Base-by-base conservation (phyloP, 345 rosid species). In the Durio zibethinus region DNA sequence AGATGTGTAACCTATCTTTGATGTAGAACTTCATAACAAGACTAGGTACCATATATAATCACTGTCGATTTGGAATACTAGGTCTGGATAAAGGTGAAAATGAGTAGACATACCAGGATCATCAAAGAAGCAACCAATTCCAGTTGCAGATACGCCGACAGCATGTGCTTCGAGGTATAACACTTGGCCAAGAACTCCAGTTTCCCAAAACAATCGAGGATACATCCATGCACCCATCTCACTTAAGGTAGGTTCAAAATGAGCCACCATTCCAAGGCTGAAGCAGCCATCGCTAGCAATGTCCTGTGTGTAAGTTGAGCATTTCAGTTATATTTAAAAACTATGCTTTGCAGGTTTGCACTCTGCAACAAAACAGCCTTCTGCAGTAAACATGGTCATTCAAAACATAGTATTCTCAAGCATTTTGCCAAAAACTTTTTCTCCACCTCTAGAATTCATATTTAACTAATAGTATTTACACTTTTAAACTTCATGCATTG, bases 261-360 rank as follows among this genome's bases (percentile, higher is more conserved):
- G 91, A 79, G 97, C 94, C 77, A 94, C 83, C 96, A 94, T 92
- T 53, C 96, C 97, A 45, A 94, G 89, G 89, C 97, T 94, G 81
- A 94, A 94, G 84, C 97, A 94, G 76, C 98, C 98, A 85, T 92
- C 94, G 31, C 97, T 62, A 2, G 98, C 98, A 76, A 92, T 94
- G 79, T 94, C 95, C 97, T 89, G 86, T 86, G 86, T 43, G 66
- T 42, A 60, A 40, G 57, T 35, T 72, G 40, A 47, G 21, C 10
- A 65, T 9, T 77, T 78, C 47, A 73, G 67, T 67, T 63, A 35
- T 50, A 76, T 59, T 42, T 27, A 7, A 11, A 74, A 69, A 57
- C 35, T 27, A 71, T 33, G 45, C 47, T 71, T 71, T 4, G 16
- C 5, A 56, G n/a, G 63, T 6, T 36, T 56, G 33, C 45, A 78